phyloP scores from a whole-genome alignment of 768 basidiomycete species.

The Boletus pseudo-olivaceus region DNA sequence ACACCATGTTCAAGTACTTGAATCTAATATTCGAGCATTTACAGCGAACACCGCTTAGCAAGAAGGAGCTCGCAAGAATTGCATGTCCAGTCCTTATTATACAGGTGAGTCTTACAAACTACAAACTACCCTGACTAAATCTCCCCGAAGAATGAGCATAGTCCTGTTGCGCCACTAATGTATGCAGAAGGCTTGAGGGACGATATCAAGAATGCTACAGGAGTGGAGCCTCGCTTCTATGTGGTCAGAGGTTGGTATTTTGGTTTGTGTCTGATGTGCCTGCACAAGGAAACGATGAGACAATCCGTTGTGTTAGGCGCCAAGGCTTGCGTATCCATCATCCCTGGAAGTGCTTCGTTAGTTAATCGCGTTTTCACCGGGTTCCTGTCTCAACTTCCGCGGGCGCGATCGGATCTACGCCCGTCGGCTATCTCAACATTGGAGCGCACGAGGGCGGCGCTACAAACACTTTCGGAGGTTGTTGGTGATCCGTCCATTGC shows the following conservation, averaged over 20 bases:
- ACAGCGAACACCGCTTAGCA: constrained; percentile 54
- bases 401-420: constrained; percentile 44
- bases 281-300: neutral
- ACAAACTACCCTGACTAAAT: neutral
- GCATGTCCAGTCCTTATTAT: constrained; percentile 65
- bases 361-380: constrained; percentile 61
- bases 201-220: constrained; percentile 44
- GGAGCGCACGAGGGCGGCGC: constrained; percentile 54
- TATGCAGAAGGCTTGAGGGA: constrained; percentile 54
- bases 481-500: constrained; percentile 43
- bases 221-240: constrained; percentile 49
- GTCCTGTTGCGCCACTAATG: constrained; percentile 48
- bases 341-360: constrained; percentile 54
- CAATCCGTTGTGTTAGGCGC: constrained; percentile 40
- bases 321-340: constrained; percentile 50
- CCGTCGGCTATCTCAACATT: constrained; percentile 33
- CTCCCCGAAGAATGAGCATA: constrained; percentile 53
- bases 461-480: constrained; percentile 52
- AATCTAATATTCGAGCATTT: neutral
- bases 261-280: neutral
- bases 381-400: constrained; percentile 58
- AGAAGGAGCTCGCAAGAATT: constrained; percentile 48
- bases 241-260: constrained; percentile 53
- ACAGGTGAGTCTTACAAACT: constrained; percentile 43
- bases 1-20: neutral